These are phyloP conservation scores for Epithemia pelagica DNA, from an alignment of 108 stramenopile genomes.

Conservation along the genomic window DNA sequence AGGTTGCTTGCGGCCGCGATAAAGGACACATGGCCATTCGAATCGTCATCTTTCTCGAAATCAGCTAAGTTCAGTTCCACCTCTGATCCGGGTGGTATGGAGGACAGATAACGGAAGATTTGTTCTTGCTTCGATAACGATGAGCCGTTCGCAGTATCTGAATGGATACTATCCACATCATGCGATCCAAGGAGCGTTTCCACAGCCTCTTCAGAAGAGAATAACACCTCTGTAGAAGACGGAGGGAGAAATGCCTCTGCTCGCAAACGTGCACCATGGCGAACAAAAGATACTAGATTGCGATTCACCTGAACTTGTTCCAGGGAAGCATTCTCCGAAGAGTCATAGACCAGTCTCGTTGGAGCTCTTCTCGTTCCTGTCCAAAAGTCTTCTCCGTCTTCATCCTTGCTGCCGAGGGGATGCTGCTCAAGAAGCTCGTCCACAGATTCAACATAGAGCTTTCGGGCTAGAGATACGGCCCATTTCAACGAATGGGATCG, in stretches of 20 bases:
- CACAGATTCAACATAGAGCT: constrained; percentile 51
- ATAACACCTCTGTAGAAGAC: background rate
- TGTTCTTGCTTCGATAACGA: background rate
- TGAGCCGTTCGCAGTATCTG: background rate
- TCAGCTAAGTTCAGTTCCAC: constrained; percentile 36
- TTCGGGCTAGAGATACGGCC: constrained; percentile 47
- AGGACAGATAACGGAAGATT: background rate
- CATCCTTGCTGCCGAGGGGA: constrained; percentile 87
- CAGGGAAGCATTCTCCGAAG: constrained; percentile 23
- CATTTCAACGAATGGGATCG: constrained; percentile 41
- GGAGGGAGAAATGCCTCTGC: constrained; percentile 38
- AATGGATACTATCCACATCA: background rate
- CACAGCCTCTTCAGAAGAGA: constrained; percentile 36
- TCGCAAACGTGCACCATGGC: constrained; percentile 58
- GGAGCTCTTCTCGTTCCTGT: constrained; percentile 72
- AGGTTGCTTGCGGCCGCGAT: constrained; percentile 92
- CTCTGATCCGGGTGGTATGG: background rate
- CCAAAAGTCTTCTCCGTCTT: constrained; percentile 94
- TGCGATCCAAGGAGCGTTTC: constrained; percentile 34
- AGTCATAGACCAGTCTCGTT: constrained; percentile 33
- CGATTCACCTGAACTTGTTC: constrained; percentile 45
- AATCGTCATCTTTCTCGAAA: constrained; percentile 97
- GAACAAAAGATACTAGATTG: constrained; percentile 72
- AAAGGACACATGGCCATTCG: constrained; percentile 92
- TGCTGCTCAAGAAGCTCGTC: constrained; percentile 64